Evolutionary conservation across 129 eudicot genomes (phyloP).

Genomic region (Deinandra increscens): DNA sequence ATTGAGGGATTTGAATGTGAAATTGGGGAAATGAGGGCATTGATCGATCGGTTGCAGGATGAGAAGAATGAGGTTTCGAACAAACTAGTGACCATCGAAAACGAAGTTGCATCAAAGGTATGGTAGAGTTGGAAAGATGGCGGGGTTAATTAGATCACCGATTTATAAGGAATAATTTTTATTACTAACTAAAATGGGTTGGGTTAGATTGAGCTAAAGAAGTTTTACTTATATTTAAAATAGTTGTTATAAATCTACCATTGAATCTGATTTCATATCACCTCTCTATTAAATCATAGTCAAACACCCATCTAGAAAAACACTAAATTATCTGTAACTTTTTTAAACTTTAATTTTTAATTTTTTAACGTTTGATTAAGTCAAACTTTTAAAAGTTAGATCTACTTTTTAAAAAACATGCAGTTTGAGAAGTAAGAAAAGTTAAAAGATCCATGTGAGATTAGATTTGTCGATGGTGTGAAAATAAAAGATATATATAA

Average conservation of each 20-base stretch:
- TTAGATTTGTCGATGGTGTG: no score
- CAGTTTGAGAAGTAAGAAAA: no score
- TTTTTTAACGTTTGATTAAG: no score
- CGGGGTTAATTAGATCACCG: neutral
- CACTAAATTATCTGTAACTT: no score
- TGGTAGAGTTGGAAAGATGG: neutral
- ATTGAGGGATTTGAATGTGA: constrained; percentile 45
- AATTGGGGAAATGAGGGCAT: constrained; percentile 33
- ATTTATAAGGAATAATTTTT: neutral
- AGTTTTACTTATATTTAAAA: neutral
- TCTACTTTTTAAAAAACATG: no score
- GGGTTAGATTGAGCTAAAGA: neutral
- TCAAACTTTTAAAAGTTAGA: no score
- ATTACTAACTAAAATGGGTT: neutral
- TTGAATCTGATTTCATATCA: no score
- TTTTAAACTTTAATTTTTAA: no score
- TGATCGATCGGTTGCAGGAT: constrained; percentile 30
- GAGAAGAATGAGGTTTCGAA: constrained; percentile 48
- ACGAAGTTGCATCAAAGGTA: constrained; percentile 42
- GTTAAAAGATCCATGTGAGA: no score
- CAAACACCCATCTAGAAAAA: no score
- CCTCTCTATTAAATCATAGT: no score
- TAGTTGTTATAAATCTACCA: neutral
- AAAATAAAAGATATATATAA: no score
- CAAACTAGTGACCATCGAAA: constrained; percentile 42